These are phyloP conservation scores for Capsicum baccatum DNA, from an alignment of 257 asterid species.

Conservation along the genomic window DNA sequence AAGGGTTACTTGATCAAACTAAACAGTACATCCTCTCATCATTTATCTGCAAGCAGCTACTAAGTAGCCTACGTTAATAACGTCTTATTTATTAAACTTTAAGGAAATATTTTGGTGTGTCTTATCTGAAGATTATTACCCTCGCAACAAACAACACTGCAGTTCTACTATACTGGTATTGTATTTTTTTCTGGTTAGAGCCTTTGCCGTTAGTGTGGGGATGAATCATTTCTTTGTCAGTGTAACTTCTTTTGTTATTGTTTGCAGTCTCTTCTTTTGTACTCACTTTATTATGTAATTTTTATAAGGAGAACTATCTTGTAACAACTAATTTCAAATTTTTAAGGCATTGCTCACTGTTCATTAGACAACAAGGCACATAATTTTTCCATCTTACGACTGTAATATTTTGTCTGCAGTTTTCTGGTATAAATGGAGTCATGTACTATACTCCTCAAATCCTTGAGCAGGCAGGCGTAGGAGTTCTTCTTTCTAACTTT, in stretches of 20 bases:
- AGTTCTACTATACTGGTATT: neutral
- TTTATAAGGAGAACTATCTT: neutral
- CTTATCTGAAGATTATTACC: neutral
- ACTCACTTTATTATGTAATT: neutral
- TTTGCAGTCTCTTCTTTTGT: neutral
- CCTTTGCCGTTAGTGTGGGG: neutral
- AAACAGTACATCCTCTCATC: neutral
- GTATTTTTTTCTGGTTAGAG: neutral
- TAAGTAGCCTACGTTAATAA: neutral
- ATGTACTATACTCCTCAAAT: slow-evolving; percentile 95
- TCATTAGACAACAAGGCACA: neutral
- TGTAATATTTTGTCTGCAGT: slow-evolving; percentile 50
- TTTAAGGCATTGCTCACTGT: neutral
- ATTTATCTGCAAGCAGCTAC: slow-evolving; percentile 19
- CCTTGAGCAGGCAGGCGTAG: slow-evolving; percentile 91
- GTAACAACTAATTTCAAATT: neutral
- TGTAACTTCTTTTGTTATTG: neutral
- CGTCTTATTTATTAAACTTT: neutral
- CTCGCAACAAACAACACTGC: neutral
- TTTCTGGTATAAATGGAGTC: slow-evolving; percentile 94
- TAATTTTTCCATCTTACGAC: neutral
- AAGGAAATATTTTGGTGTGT: neutral
- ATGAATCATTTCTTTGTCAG: neutral
- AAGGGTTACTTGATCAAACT: slow-evolving; percentile 23
- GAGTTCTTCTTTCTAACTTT: slow-evolving; percentile 75